A percentile compares a stretch with the other conserved stretches of the same genome.
phyloP scores from a whole-genome alignment of 345 rosid genomes.

The Populus nigra region DNA sequence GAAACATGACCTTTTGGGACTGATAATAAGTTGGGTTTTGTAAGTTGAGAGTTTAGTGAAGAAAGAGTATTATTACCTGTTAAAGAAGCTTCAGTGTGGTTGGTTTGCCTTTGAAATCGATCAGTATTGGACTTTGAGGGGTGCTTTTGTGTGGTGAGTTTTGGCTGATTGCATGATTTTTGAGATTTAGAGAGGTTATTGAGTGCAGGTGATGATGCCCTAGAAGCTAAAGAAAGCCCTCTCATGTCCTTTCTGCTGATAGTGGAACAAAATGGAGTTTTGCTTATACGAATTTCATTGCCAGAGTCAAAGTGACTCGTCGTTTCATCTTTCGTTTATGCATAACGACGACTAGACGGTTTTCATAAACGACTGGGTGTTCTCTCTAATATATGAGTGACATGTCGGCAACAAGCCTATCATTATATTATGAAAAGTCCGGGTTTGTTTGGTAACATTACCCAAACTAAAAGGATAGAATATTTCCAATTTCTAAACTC shows the following conservation, averaged over 20 bases:
- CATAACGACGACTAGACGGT: neutral
- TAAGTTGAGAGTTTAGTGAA: neutral
- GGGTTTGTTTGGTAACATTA: no score
- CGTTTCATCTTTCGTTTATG: neutral
- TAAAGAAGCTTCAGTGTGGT: conserved; percentile 13
- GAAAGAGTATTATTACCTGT: conserved; percentile 25
- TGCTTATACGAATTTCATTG: neutral
- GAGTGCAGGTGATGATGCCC: conserved; percentile 39
- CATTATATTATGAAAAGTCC: no score
- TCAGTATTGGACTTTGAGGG: conserved; percentile 6
- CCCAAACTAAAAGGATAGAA: no score
- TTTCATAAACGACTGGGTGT: neutral
- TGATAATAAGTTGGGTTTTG: neutral
- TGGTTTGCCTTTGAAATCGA: neutral
- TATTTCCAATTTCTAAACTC: no score
- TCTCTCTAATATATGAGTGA: neutral
- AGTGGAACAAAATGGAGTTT: neutral
- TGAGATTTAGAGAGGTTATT: conserved; percentile 1
- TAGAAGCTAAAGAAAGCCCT: conserved; percentile 48
- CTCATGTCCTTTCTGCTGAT: conserved; percentile 39
- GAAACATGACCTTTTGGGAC: conserved; percentile 13
- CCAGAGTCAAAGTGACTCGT: neutral
- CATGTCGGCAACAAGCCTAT: no score
- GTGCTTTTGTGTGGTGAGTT: conserved; percentile 5
- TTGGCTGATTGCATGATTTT: conserved; percentile 7